Base-by-base conservation (phyloP, 208 protist species). In the Phytomonas sp. region DNA sequence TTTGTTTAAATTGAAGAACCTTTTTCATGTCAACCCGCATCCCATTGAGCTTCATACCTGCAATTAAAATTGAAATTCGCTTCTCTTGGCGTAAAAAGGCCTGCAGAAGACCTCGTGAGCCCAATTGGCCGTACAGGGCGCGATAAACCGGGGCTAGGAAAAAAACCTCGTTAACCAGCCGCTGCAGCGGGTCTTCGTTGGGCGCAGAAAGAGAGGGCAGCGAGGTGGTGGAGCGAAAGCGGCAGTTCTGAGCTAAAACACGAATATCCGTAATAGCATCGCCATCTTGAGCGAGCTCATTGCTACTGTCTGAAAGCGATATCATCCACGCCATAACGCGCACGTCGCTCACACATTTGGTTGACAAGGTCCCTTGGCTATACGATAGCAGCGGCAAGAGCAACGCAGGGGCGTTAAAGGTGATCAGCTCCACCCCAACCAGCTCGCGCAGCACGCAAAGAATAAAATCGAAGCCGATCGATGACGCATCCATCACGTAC, bases 81-180 rank as follows among this genome's bases (percentile, higher is more conserved):
- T 94, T 96, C 61, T 96, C 88, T 68, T 94, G 88, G 15, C 87
- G 83, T 60, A 96, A 63, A 67, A 96, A 96, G 5, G 86, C 78
- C 64, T 91, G 91, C 67, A 96, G 77, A 26, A 96, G 80, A 7
- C 87, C 86, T 69, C 82, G 79, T 33, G 82, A 75, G 56, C 88
- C 91, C 40, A 96, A 81, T 29, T 83, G 76, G 7, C 87, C 84
- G 76, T 94, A 94, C 30, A 96, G 82, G 37, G 74, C 72, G 67
- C 84, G 80, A 70, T 94, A 96, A 36, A 96, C 78, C 6, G 86
- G 85, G 31, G 74, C 80, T 60, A 93, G 79, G 72, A 83, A 87
- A 73, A 83, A 89, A 23, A 93, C 83, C n/a, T 90, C 78, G 65
- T 92, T 75, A 15, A 75, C 80, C 17, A 94, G 72, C 2, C 64